These are phyloP conservation scores for Rhodotorula glutinis DNA, from an alignment of 1,284 basidiomycete species.

Conservation along the genomic window DNA sequence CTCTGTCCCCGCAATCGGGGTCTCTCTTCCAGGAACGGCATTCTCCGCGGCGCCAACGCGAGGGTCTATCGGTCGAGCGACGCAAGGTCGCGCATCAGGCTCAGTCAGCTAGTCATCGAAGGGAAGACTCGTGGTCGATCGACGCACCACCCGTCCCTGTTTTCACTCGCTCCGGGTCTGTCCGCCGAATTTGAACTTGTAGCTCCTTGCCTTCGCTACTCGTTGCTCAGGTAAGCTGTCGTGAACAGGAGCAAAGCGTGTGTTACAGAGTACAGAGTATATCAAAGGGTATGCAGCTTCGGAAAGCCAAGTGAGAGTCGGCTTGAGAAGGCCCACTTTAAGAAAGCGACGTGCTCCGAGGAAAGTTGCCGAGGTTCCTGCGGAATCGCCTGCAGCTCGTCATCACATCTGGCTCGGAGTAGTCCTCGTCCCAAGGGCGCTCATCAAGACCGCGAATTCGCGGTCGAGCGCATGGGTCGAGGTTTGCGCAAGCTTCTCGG, in stretches of 20 bases:
- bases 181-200: not conserved
- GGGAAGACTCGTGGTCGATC: not conserved
- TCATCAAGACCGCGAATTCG: not conserved
- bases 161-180: constrained; percentile 16
- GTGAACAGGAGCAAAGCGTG: too few species aligned
- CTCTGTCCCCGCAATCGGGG: too few species aligned
- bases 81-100: too few species aligned
- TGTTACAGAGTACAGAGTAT: not conserved
- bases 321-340: not conserved
- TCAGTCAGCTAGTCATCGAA: not conserved
- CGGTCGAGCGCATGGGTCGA: not conserved
- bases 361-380: too few species aligned
- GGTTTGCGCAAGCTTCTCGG: not conserved
- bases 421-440: not conserved
- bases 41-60: too few species aligned
- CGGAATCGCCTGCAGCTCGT: not conserved
- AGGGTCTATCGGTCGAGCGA: too few species aligned
- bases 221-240: too few species aligned
- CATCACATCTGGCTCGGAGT: not conserved
- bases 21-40: too few species aligned
- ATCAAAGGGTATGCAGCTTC: too few species aligned
- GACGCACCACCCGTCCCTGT: constrained; percentile 25
- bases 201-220: too few species aligned
- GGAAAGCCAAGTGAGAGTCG: not conserved
- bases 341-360: too few species aligned